phyloP scores from a whole-genome alignment of 257 asterid species.

The Cruciata laevipes region DNA sequence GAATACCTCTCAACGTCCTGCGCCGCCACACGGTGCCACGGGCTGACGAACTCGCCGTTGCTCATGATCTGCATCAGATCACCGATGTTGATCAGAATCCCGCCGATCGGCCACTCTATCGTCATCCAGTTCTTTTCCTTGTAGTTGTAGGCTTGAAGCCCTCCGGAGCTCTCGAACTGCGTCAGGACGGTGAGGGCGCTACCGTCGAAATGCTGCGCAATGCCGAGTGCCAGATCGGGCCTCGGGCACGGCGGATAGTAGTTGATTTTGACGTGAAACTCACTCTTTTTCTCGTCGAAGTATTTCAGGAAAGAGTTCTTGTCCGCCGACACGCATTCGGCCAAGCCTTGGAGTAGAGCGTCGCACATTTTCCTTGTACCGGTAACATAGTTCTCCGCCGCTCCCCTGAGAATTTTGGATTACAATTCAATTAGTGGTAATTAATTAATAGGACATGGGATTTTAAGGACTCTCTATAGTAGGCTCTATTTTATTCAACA shows the following conservation, averaged over 20 bases:
- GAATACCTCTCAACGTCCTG: constrained; percentile 22
- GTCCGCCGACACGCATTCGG: constrained; percentile 22
- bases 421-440: too few species aligned
- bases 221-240: constrained; percentile 37
- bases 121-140: constrained; percentile 33
- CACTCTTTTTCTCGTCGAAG: constrained; percentile 24
- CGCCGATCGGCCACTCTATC: constrained; percentile 33
- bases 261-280: constrained; percentile 35
- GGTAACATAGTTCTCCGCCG: constrained; percentile 30
- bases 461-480: too few species aligned
- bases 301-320: constrained; percentile 20
- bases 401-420: constrained; percentile 20
- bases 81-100: constrained; percentile 29
- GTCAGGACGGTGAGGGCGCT: constrained; percentile 33
- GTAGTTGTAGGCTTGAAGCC: constrained; percentile 30
- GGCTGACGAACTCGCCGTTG: constrained; percentile 30
- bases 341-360: constrained; percentile 30
- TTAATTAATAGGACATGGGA: too few species aligned
- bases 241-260: constrained; percentile 42
- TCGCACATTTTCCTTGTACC: constrained; percentile 26
- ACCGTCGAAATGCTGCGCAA: constrained; percentile 36
- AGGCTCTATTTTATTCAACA: too few species aligned
- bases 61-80: constrained; percentile 38
- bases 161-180: constrained; percentile 35
- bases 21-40: constrained; percentile 37